A percentile compares a stretch with the other conserved stretches of the same genome.
These are phyloP conservation scores for Plasmodium gonderi DNA, from an alignment of 169 alveolate genomes.

Conservation along the genomic window DNA sequence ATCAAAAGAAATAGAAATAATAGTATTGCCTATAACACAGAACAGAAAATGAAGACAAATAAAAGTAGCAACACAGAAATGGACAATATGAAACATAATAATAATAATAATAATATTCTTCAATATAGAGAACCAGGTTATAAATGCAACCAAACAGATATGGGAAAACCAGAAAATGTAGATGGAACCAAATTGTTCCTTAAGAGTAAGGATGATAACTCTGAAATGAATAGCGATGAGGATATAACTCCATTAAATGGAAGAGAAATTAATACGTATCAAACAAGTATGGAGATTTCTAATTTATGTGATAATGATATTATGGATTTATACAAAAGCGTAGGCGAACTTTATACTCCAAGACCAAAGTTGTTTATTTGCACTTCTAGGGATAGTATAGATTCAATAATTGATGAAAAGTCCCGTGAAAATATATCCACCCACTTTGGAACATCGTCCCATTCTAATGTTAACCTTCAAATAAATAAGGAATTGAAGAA, in stretches of 20 bases:
- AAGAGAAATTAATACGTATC: background rate
- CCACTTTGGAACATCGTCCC: background rate
- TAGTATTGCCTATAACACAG: background rate
- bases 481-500: slow-evolving; percentile 50
- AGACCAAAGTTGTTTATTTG: slow-evolving; percentile 16
- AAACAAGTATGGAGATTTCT: background rate
- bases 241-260: background rate
- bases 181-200: background rate
- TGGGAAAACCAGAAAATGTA: background rate
- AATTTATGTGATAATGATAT: slow-evolving; percentile 21
- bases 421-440: background rate
- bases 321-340: slow-evolving; percentile 26
- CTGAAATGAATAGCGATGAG: background rate
- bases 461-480: background rate
- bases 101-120: background rate
- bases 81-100: background rate
- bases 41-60: background rate
- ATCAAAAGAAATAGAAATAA: background rate
- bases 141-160: background rate
- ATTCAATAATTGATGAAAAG: background rate
- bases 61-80: background rate
- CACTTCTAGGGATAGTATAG: background rate
- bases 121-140: background rate
- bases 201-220: background rate
- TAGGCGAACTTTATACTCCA: slow-evolving; percentile 19